Conservation (phyloP, 306 rosid species). For the Ormosia semicastrata region DNA sequence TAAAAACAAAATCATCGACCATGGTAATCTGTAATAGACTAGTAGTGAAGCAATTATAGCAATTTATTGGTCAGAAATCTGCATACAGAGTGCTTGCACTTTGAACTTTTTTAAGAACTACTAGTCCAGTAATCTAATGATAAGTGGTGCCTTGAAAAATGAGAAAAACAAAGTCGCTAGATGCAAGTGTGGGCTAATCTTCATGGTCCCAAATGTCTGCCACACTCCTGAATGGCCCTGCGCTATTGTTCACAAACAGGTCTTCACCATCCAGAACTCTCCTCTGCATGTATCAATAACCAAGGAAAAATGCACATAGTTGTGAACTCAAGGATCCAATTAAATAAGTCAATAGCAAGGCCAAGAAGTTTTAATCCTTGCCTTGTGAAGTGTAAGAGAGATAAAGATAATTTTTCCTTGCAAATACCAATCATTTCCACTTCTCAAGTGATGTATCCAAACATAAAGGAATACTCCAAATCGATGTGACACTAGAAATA, state of each 20-base stretch:
- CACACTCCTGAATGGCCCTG: constrained; percentile 41
- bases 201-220: constrained; percentile 49
- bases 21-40: neutral
- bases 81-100: constrained; percentile 4
- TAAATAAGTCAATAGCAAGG: neutral
- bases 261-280: constrained; percentile 49
- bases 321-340: neutral
- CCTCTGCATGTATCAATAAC: constrained; percentile 28
- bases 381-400: neutral
- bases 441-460: neutral
- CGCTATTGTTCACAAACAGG: constrained; percentile 39
- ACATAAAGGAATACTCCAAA: neutral
- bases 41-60: neutral
- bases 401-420: neutral
- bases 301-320: neutral
- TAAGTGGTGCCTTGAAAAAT: neutral
- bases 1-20: neutral
- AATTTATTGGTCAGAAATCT: neutral
- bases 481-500: neutral
- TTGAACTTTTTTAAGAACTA: constrained; percentile 12
- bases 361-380: neutral
- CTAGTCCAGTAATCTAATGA: constrained; percentile 17
- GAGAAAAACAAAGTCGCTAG: neutral
- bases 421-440: neutral
- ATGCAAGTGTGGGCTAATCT: constrained; percentile 31